Evolutionary conservation across 345 rosid species (phyloP), one percentile per base, ranked within the genome.

Genomic region (Bruguiera sexangula): DNA sequence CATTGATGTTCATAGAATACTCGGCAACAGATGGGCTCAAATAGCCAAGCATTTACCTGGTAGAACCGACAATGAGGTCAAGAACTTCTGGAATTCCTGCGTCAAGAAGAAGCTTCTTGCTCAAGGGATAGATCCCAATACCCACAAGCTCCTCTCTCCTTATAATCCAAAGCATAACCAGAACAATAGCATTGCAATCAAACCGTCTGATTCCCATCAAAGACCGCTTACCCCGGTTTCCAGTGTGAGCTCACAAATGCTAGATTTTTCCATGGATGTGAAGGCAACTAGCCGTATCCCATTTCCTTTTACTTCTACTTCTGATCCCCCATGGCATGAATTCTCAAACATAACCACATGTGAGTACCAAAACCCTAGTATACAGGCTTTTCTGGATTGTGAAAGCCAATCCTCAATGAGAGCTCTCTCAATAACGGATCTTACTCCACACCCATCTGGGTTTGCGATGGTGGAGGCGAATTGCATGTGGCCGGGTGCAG

Each of bases 1-100:
- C 66, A 71, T 86, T 46, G 86, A 86, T 11, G 69, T 79, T 59
- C 90, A 86, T 55, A 69, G 86, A 58, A 78, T 82, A 36, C 59
- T 86, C 24, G 90, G 90, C 70, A 86, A 86, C 79, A 79, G 69
- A 58, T 86, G 91, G 91, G 87, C 91, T 70, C 91, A 86, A 71
- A 86, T 86, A 36, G 88, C 88, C 16, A 86, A 84, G 69, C 85
- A 86, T 70, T 76, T 86, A 73, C 91, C 88, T n/a, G 88, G 91
- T 1, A 78, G 91, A 75, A 84, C 91, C 26, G 88, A 86, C 71
- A 86, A 86, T 54, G 91, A 86, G 73, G 80, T 84, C 27, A 86
- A 86, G 83, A 86, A 86, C 68, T 86, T 86, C 62, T 86, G 91
- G 88, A 84, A 86, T 65, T 81, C 88, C 2, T 81, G 76, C 80